phyloP scores from a whole-genome alignment of 2,329 filamentous ascomycete genomes.

The Epichloe hybrida region DNA sequence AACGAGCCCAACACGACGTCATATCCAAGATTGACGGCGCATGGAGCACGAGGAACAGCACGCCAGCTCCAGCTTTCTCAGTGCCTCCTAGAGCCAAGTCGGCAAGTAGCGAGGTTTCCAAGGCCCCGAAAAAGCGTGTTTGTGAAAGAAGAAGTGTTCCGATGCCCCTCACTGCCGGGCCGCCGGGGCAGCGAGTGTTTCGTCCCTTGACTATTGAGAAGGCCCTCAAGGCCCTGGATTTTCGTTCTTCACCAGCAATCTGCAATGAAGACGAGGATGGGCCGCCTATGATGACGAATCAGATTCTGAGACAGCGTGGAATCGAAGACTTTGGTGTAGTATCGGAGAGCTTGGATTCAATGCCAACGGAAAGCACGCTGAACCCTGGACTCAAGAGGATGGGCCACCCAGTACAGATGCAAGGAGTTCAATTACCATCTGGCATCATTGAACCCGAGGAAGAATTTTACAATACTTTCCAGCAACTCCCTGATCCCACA shows the following conservation, averaged over 20 bases:
- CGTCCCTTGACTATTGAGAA: conserved; percentile 30
- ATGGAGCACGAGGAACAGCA: neutral
- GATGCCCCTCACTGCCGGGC: conserved; percentile 39
- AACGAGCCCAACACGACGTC: neutral
- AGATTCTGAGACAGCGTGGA: conserved; percentile 11
- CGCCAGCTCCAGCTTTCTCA: neutral
- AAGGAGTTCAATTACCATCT: neutral
- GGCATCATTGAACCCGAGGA: neutral
- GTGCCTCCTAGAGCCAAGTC: neutral
- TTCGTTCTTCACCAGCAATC: conserved; percentile 2
- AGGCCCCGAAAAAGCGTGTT: conserved; percentile 13
- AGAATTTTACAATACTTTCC: neutral
- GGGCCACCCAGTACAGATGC: neutral
- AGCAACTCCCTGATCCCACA: neutral
- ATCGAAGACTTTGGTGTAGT: conserved; percentile 8
- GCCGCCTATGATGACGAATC: conserved; percentile 10
- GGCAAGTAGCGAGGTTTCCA: neutral
- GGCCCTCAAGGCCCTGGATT: conserved; percentile 18
- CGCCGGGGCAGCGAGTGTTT: conserved; percentile 38
- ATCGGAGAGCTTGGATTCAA: neutral
- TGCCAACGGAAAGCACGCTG: neutral
- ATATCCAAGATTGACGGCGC: conserved; percentile 1
- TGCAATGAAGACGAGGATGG: conserved; percentile 12
- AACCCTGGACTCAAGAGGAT: neutral
- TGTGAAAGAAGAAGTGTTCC: conserved; percentile 26